A percentile compares a stretch with the other conserved stretches of the same genome.
phyloP scores from a whole-genome alignment of 2,329 filamentous ascomycete species.

The Saccharata proteae region DNA sequence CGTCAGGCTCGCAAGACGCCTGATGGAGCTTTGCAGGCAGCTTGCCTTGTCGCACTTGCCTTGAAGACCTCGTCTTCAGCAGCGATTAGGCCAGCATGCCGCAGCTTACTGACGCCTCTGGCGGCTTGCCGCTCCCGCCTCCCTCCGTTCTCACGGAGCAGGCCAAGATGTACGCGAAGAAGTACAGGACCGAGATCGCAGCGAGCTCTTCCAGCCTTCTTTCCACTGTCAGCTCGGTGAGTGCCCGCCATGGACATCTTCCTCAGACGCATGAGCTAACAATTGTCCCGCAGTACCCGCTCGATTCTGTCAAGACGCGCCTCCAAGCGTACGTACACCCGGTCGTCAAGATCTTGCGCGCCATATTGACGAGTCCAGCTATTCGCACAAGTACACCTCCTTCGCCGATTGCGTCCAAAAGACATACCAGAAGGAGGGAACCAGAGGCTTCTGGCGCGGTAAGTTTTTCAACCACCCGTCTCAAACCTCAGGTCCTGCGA shows the following conservation, averaged over 20 bases:
- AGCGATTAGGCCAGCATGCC: constrained; percentile 35
- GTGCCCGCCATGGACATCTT: constrained; percentile 15
- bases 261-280: constrained; percentile 12
- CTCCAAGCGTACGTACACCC: constrained; percentile 68
- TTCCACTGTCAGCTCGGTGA: constrained; percentile 60
- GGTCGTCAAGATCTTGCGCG: too few species aligned
- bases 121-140: constrained; percentile 16
- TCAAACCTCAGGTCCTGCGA: background rate
- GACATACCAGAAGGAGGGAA: constrained; percentile 52
- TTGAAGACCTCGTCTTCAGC: constrained; percentile 47
- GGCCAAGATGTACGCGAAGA: constrained; percentile 52
- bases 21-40: constrained; percentile 42
- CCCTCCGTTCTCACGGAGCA: constrained; percentile 24
- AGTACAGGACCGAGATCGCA: constrained; percentile 69
- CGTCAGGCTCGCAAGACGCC: constrained; percentile 22
- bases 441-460: constrained; percentile 42
- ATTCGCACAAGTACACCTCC: constrained; percentile 56
- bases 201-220: constrained; percentile 66
- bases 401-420: constrained; percentile 63
- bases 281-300: constrained; percentile 46
- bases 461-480: constrained; percentile 21
- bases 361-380: constrained; percentile 3
- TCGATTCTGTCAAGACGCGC: constrained; percentile 81
- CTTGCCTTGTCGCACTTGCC: constrained; percentile 46
- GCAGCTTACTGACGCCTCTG: constrained; percentile 24